phyloP scores from a whole-genome alignment of 495 filamentous ascomycete genomes.

The Talaromyces trachyspermus region DNA sequence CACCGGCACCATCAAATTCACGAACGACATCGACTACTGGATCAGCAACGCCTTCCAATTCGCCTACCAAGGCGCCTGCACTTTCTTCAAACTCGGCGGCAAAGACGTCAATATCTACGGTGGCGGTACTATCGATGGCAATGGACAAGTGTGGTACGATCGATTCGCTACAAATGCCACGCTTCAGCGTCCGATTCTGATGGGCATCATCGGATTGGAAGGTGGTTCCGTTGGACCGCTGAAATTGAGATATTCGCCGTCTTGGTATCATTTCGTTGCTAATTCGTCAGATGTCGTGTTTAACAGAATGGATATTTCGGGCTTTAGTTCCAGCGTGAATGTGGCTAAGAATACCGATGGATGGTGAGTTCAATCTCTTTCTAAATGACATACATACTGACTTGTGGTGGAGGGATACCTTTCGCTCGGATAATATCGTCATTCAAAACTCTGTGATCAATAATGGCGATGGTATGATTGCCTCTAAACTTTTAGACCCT shows the following conservation, averaged over 20 bases:
- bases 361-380: conserved; percentile 30
- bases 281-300: conserved; percentile 62
- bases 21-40: conserved; percentile 62
- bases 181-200: conserved; percentile 52
- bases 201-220: conserved; percentile 56
- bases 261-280: conserved; percentile 63
- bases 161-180: conserved; percentile 46
- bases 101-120: conserved; percentile 63
- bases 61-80: conserved; percentile 56
- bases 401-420: conserved; percentile 44
- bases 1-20: conserved; percentile 50
- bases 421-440: conserved; percentile 52
- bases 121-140: conserved; percentile 54
- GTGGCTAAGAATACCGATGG: conserved; percentile 62
- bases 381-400: too few species aligned
- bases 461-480: conserved; percentile 53
- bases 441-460: conserved; percentile 63
- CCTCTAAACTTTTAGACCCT: neutral
- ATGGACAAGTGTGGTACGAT: conserved; percentile 68
- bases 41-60: conserved; percentile 53
- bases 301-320: conserved; percentile 56
- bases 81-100: conserved; percentile 64
- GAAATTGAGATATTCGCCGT: conserved; percentile 55
- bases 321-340: conserved; percentile 42
- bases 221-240: conserved; percentile 54